phyloP scores from a whole-genome alignment of 192 early-diverging fungal genomes.

The Coemansia sp. region DNA sequence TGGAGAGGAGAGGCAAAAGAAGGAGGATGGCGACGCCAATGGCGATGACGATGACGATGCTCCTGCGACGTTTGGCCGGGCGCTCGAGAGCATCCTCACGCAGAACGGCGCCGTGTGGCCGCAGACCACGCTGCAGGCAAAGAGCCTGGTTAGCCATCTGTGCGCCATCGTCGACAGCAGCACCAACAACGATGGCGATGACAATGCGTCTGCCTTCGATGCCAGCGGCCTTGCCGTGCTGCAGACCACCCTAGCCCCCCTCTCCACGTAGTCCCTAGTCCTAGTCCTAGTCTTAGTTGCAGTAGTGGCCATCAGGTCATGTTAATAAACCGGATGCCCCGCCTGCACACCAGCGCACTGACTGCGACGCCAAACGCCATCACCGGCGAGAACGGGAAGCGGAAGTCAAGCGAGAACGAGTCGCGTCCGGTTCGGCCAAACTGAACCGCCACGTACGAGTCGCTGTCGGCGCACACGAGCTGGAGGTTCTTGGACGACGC shows the following conservation, averaged over 20 bases:
- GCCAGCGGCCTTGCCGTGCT: slow-evolving; percentile 14
- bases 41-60: neutral
- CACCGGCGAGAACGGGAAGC: slow-evolving; percentile 86
- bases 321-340: neutral
- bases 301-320: too few relatives aligned
- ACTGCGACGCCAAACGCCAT: slow-evolving; percentile 90
- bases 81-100: slow-evolving; percentile 12
- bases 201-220: neutral
- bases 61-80: slow-evolving; percentile 10
- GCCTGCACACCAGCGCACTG: slow-evolving; percentile 85
- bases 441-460: slow-evolving; percentile 93
- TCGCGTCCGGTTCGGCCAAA: slow-evolving; percentile 81
- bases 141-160: slow-evolving; percentile 39
- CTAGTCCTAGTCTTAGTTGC: neutral
- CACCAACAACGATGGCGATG: neutral
- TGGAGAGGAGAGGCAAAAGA: slow-evolving; percentile 3
- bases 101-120: slow-evolving; percentile 27
- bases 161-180: neutral
- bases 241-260: slow-evolving; percentile 6
- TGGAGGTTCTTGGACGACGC: slow-evolving; percentile 98
- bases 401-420: slow-evolving; percentile 86
- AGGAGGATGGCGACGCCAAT: neutral
- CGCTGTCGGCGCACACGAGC: slow-evolving; percentile 88
- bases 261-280: neutral
- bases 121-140: slow-evolving; percentile 43